Percentiles rank a stretch among this genome's conserved stretches.
phyloP scores from a whole-genome alignment of 768 basidiomycete species.

The Tylopilus balloui region DNA sequence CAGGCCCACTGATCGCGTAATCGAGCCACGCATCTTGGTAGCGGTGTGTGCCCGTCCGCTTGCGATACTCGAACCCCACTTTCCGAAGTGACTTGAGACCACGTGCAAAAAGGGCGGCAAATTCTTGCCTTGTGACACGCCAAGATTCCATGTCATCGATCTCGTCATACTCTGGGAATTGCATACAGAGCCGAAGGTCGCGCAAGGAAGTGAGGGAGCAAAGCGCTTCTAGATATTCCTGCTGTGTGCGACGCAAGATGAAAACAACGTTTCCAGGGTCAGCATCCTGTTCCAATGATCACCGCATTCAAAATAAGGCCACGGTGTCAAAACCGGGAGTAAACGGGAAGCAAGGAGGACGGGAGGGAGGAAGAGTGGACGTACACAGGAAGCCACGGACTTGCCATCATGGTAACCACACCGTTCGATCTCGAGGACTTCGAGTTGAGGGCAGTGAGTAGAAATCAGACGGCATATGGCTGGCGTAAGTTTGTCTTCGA shows the following conservation, averaged over 20 bases:
- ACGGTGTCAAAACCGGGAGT: conserved; percentile 11
- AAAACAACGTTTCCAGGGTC: conserved; percentile 30
- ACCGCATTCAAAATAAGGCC: conserved; percentile 20
- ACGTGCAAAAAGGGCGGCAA: conserved; percentile 28
- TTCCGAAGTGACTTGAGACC: conserved; percentile 30
- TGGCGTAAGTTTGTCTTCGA: conserved; percentile 35
- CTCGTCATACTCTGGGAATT: conserved; percentile 34
- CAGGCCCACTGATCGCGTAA: conserved; percentile 24
- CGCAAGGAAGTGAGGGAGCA: conserved; percentile 26
- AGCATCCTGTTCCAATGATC: conserved; percentile 25
- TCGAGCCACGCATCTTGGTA: conserved; percentile 37
- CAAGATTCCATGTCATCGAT: conserved; percentile 31
- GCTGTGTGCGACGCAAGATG: conserved; percentile 26
- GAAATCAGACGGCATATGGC: conserved; percentile 28
- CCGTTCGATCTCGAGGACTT: conserved; percentile 33
- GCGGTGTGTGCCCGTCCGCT: conserved; percentile 33
- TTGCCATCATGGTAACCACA: conserved; percentile 37
- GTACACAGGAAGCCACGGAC: conserved; percentile 33
- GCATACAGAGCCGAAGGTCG: conserved; percentile 33
- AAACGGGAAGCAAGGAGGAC: conserved; percentile 11
- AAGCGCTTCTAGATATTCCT: conserved; percentile 34
- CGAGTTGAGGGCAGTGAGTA: conserved; percentile 28
- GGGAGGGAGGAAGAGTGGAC: conserved; percentile 21
- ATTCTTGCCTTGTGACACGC: conserved; percentile 27
- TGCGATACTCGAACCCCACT: conserved; percentile 36